Conservation (phyloP, 805 yeast genomes). For the Saccharomycopsis amapae region DNA sequence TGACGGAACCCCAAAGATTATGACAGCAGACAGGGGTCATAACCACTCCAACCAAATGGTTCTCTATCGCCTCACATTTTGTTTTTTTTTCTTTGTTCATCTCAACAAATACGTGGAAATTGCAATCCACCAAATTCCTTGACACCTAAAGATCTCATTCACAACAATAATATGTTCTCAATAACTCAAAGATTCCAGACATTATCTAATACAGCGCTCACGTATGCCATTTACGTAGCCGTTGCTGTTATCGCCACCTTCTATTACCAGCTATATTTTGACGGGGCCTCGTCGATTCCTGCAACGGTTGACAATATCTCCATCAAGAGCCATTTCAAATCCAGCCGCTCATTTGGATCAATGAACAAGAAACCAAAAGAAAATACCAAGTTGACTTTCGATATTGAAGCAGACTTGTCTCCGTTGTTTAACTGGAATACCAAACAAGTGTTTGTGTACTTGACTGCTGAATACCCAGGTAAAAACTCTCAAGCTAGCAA, state of each 20-base stretch:
- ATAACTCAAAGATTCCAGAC: conserved; percentile 40
- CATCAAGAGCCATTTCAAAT: conserved; percentile 34
- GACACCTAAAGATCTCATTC: too few relatives aligned
- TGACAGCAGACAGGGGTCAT: too few relatives aligned
- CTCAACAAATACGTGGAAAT: too few relatives aligned
- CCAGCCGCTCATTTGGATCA: conserved; percentile 64
- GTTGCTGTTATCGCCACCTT: conserved; percentile 43
- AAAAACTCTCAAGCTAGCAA: conserved; percentile 36
- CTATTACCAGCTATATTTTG: conserved; percentile 39
- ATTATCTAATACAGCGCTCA: conserved; percentile 46
- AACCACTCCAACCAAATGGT: too few relatives aligned
- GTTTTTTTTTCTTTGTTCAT: too few relatives aligned
- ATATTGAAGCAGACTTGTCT: conserved; percentile 64
- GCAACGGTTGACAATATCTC: conserved; percentile 32
- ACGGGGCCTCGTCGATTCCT: conserved; percentile 39
- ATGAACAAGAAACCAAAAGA: conserved; percentile 63
- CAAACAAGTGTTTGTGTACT: conserved; percentile 86
- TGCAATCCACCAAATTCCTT: too few relatives aligned
- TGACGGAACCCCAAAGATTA: background rate
- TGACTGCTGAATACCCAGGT: conserved; percentile 72
- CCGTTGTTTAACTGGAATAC: conserved; percentile 95
- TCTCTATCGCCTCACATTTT: too few relatives aligned
- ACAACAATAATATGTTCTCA: conserved; percentile 35
- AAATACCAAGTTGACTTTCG: conserved; percentile 64
- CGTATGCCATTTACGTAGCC: conserved; percentile 42